phyloP scores from a whole-genome alignment of 2,329 filamentous ascomycete genomes.

The Xylariaceae sp. region DNA sequence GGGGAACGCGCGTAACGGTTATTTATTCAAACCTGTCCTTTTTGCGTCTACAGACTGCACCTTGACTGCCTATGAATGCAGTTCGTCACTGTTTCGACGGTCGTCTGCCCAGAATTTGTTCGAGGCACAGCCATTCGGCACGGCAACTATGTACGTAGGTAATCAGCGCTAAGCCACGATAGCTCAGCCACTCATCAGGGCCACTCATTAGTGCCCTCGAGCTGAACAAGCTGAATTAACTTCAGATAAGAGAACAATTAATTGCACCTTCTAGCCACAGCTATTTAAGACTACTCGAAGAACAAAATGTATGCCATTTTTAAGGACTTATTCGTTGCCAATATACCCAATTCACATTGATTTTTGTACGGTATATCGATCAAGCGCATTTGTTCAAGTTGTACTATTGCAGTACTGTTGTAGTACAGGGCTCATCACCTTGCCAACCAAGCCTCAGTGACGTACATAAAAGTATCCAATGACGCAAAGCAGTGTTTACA shows the following conservation, averaged over 20 bases:
- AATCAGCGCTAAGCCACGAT: conserved; percentile 30
- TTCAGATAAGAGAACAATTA: no score
- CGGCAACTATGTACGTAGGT: no score
- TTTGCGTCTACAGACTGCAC: background rate
- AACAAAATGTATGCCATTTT: no score
- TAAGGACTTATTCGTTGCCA: no score
- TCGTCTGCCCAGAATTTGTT: conserved; percentile 10
- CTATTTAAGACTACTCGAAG: no score
- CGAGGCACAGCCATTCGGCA: conserved; percentile 21
- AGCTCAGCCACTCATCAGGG: background rate
- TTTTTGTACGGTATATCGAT: no score
- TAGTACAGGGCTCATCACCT: background rate
- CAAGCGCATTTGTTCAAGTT: background rate
- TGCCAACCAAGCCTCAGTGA: conserved; percentile 7
- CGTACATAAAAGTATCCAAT: conserved; percentile 3
- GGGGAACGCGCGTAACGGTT: conserved; percentile 27
- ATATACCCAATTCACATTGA: no score
- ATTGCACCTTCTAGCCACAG: no score
- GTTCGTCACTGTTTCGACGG: conserved; percentile 8
- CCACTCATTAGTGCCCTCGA: conserved; percentile 13
- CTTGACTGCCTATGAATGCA: background rate
- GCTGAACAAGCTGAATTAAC: conserved; percentile 18
- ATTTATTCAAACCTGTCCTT: conserved; percentile 10
- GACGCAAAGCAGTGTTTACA: background rate
- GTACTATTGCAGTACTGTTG: background rate